Base-by-base conservation (phyloP, 106 monocot genomes). In the Ottelia alismoides region DNA sequence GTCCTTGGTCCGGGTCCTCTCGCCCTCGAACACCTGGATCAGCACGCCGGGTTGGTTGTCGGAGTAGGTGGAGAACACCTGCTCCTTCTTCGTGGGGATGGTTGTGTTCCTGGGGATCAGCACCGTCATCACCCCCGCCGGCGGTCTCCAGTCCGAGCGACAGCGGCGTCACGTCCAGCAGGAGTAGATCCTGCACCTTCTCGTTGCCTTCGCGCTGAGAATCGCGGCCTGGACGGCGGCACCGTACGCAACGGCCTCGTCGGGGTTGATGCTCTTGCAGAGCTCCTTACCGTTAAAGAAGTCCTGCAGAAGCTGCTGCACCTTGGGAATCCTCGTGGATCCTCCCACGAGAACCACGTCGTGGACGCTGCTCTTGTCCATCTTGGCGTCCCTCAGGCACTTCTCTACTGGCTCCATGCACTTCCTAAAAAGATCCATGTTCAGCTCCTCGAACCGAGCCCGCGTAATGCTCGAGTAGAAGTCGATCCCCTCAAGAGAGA, bases 301-400 rank as follows among this genome's bases (percentile, higher is more conserved):
- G 45, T 78, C 75, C 29, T 79, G 84, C n/a, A 84, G 50, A 0
- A 75, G 48, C 62, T 85, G 85, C 67, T 85, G 85, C 1, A 85
- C 69, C 47, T 63, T 76, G 6, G 85, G 85, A 61, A 85, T 85
- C 32, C 76, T 52, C 22, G 76, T 80, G 17, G n/a, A n/a, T n/a
- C n/a, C n/a, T n/a, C n/a, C n/a, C n/a, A n/a, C n/a, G n/a, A n/a
- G n/a, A n/a, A n/a, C n/a, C n/a, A n/a, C n/a, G n/a, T n/a, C n/a
- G n/a, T n/a, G n/a, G n/a, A n/a, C n/a, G n/a, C n/a, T n/a, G n/a
- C 73, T 74, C 77, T 82, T 82, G 63, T 82, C 77, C 73, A 82
- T 82, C 73, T 77, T 82, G 5, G 82, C 82, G 46, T 82, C 82
- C 12, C 77, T 31, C 70, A 82, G 31, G 26, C 82, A 82, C 62